A percentile compares a stretch with the other conserved stretches of the same genome.
phyloP scores from a whole-genome alignment of 345 rosid species.

The Citrus cavaleriei region DNA sequence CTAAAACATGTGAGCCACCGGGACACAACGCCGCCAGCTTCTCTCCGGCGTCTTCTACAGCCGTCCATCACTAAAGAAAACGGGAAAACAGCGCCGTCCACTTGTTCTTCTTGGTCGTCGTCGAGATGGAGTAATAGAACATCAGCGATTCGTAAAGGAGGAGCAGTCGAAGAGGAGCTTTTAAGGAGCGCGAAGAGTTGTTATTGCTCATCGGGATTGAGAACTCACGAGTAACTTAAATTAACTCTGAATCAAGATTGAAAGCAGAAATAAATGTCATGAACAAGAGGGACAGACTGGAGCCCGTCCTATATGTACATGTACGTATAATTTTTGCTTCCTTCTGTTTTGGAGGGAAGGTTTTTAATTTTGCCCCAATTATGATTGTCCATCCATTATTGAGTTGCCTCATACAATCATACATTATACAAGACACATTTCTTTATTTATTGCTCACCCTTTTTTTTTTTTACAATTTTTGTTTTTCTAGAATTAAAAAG shows the following conservation, averaged over 20 bases:
- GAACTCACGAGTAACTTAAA: neutral
- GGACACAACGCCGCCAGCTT: conserved; percentile 9
- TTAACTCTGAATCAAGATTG: too few relatives aligned
- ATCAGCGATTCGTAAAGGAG: conserved; percentile 31
- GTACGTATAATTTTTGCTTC: neutral
- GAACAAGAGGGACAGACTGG: neutral
- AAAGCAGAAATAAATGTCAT: conserved; percentile 10
- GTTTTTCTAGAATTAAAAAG: too few relatives aligned
- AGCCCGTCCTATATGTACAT: neutral
- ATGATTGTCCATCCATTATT: too few relatives aligned
- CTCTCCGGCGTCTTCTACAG: neutral
- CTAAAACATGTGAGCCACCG: conserved; percentile 25
- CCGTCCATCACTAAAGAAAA: neutral
- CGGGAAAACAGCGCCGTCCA: neutral
- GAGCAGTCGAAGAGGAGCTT: neutral
- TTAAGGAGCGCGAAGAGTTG: neutral
- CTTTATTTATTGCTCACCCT: neutral
- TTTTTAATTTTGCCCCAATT: neutral
- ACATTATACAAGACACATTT: neutral
- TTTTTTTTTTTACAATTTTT: neutral
- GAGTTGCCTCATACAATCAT: too few relatives aligned
- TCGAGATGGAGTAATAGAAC: conserved; percentile 7
- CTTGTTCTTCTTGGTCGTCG: neutral
- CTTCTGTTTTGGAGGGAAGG: conserved; percentile 26
- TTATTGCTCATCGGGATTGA: conserved; percentile 7